Conservation (phyloP, 208 protist genomes). For the Crithidia mellificae region DNA sequence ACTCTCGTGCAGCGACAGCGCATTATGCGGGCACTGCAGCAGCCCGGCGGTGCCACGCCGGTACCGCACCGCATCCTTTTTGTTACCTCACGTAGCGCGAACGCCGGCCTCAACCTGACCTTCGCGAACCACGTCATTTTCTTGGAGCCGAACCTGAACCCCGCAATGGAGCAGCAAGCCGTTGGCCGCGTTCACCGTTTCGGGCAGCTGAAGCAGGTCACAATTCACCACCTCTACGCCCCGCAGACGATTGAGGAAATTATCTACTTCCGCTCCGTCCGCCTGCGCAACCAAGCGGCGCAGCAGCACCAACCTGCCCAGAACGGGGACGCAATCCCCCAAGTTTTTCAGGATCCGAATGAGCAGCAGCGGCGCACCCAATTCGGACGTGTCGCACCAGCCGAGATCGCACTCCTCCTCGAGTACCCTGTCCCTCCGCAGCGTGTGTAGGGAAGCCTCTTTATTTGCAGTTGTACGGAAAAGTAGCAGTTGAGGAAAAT, state of each 20-base stretch:
- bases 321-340: background rate
- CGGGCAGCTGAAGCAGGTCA: slow-evolving; percentile 76
- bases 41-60: slow-evolving; percentile 2
- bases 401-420: slow-evolving; percentile 24
- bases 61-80: slow-evolving; percentile 46
- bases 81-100: slow-evolving; percentile 57
- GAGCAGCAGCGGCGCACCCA: slow-evolving; percentile 12
- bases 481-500: no score
- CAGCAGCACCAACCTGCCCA: background rate
- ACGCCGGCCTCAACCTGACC: slow-evolving; percentile 70
- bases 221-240: slow-evolving; percentile 50
- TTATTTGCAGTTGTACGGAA: no score
- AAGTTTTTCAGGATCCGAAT: background rate
- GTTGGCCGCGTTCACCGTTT: slow-evolving; percentile 89
- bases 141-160: slow-evolving; percentile 73
- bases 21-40: slow-evolving; percentile 39
- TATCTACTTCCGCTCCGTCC: slow-evolving; percentile 41
- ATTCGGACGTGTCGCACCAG: slow-evolving; percentile 31
- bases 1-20: slow-evolving; percentile 43
- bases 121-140: slow-evolving; percentile 80
- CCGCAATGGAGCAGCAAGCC: slow-evolving; percentile 72
- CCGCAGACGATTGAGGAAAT: slow-evolving; percentile 54
- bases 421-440: slow-evolving; percentile 31
- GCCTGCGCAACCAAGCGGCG: slow-evolving; percentile 21
- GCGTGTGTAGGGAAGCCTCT: no score